These are phyloP conservation scores for Kurtzmaniella quercitrusa DNA, from an alignment of 1,139 yeast genomes.

Conservation along the genomic window DNA sequence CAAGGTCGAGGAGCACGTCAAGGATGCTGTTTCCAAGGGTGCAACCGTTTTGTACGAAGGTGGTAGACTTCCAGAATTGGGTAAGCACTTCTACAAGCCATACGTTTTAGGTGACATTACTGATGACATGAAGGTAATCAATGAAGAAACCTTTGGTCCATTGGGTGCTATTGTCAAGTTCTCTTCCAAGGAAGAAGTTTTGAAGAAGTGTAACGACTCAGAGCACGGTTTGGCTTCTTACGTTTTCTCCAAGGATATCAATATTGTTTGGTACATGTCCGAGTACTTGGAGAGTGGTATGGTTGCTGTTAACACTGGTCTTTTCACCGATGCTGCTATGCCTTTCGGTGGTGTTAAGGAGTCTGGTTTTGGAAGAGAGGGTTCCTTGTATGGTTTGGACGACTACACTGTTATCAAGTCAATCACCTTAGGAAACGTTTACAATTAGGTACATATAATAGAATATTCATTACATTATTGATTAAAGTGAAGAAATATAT, in stretches of 20 bases:
- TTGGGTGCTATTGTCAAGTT: slow-evolving; percentile 41
- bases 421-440: slow-evolving; percentile 35
- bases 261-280: slow-evolving; percentile 52
- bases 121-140: slow-evolving; percentile 34
- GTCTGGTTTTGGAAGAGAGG: slow-evolving; percentile 82
- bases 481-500: slow-evolving; percentile 5
- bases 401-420: slow-evolving; percentile 61
- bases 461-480: slow-evolving; percentile 5
- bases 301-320: slow-evolving; percentile 76
- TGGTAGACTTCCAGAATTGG: slow-evolving; percentile 36
- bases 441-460: slow-evolving; percentile 14
- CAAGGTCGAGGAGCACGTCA: slow-evolving; percentile 37
- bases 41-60: slow-evolving; percentile 40
- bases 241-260: slow-evolving; percentile 40
- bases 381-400: slow-evolving; percentile 70
- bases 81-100: slow-evolving; percentile 38
- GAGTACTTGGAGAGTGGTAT: slow-evolving; percentile 66
- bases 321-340: slow-evolving; percentile 64
- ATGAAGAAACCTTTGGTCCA: slow-evolving; percentile 48
- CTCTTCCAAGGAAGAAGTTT: slow-evolving; percentile 36
- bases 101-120: slow-evolving; percentile 39
- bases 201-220: slow-evolving; percentile 35
- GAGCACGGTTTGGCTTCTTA: slow-evolving; percentile 45
- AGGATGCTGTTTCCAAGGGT: slow-evolving; percentile 41
- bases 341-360: slow-evolving; percentile 83